These are phyloP conservation scores for Polyplosphaeria fusca DNA, from an alignment of 495 filamentous ascomycete species.

Conservation along the genomic window DNA sequence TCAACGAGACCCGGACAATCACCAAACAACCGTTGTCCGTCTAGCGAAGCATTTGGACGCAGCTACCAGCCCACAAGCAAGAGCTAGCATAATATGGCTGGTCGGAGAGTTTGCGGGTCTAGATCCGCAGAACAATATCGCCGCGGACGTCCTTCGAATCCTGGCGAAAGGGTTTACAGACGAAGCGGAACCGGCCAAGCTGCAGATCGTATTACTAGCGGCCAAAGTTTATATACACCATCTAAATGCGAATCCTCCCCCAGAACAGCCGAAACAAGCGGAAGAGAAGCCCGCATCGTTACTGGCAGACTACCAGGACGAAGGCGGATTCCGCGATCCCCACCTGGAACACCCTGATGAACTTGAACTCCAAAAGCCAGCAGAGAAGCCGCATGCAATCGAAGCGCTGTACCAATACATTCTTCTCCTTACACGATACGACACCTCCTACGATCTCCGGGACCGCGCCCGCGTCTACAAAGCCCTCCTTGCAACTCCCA, in stretches of 20 bases:
- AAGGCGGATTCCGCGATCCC: slow-evolving; percentile 33
- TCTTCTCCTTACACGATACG: slow-evolving; percentile 80
- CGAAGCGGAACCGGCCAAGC: slow-evolving; percentile 80
- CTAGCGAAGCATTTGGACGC: slow-evolving; percentile 89
- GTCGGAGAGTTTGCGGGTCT: slow-evolving; percentile 88
- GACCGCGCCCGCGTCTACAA: slow-evolving; percentile 87
- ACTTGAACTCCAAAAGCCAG: slow-evolving; percentile 15
- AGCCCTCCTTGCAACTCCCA: slow-evolving; percentile 69
- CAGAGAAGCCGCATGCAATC: slow-evolving; percentile 62
- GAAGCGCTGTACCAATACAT: slow-evolving; percentile 79
- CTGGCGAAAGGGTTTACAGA: slow-evolving; percentile 77
- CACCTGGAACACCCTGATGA: slow-evolving; percentile 14
- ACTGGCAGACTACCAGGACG: slow-evolving; percentile 34
- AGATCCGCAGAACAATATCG: slow-evolving; percentile 78
- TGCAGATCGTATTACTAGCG: slow-evolving; percentile 86
- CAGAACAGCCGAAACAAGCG: slow-evolving; percentile 22
- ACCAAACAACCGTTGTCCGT: slow-evolving; percentile 76
- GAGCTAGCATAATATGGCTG: slow-evolving; percentile 94
- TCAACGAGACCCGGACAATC: slow-evolving; percentile 77
- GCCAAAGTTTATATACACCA: slow-evolving; percentile 93
- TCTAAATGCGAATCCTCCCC: slow-evolving; percentile 55
- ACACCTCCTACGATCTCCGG: slow-evolving; percentile 89
- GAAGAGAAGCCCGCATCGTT: slow-evolving; percentile 25
- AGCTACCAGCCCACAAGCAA: slow-evolving; percentile 75
- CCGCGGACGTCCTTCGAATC: slow-evolving; percentile 88